These are phyloP conservation scores for Isabelozyma rhagii DNA, from an alignment of 805 yeast species.

Conservation along the genomic window DNA sequence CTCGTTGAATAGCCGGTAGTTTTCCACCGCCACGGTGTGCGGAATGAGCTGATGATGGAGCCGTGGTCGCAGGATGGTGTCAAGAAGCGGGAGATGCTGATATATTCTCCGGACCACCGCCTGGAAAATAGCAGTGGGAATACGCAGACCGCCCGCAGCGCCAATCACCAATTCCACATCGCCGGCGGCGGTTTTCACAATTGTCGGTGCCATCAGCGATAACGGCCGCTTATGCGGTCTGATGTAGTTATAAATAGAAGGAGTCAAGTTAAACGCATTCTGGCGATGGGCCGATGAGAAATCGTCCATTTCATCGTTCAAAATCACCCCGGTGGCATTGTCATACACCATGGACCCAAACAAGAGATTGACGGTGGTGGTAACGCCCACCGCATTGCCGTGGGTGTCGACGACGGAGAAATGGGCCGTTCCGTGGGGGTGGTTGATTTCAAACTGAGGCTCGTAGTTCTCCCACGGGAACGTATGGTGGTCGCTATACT, in stretches of 20 bases:
- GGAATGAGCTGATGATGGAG: conserved; percentile 90
- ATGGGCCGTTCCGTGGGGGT: conserved; percentile 91
- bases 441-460: conserved; percentile 73
- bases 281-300: conserved; percentile 68
- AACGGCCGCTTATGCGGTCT: conserved; percentile 78
- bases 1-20: conserved; percentile 35
- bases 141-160: conserved; percentile 92
- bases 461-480: conserved; percentile 68
- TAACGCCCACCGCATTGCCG: conserved; percentile 79
- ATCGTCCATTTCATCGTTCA: conserved; percentile 95
- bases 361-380: conserved; percentile 80
- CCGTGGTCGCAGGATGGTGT: conserved; percentile 76
- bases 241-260: conserved; percentile 77
- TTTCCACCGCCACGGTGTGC: conserved; percentile 60
- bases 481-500: conserved; percentile 57
- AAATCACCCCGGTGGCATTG: conserved; percentile 72
- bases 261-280: conserved; percentile 78
- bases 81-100: conserved; percentile 55
- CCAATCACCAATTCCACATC: conserved; percentile 71
- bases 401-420: conserved; percentile 72
- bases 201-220: conserved; percentile 78
- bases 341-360: conserved; percentile 87
- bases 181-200: conserved; percentile 29
- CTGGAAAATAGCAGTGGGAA: conserved; percentile 78
- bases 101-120: conserved; percentile 67